These are phyloP conservation scores for Phaeotremella fagi DNA, from an alignment of 768 basidiomycete genomes.

Conservation along the genomic window DNA sequence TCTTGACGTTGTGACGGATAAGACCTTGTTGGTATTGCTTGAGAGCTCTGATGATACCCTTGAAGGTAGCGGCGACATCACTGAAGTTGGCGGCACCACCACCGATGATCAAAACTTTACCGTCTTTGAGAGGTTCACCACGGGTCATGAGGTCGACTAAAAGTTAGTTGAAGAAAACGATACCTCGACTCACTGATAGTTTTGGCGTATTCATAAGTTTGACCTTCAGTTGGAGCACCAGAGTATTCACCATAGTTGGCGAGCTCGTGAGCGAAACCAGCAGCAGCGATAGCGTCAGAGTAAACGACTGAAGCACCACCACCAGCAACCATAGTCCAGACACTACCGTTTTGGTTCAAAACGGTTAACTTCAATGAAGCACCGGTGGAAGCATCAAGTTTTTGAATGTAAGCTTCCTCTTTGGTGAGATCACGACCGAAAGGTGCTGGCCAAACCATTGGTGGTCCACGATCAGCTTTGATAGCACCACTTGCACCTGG, in stretches of 20 bases:
- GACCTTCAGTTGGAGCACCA: slow-evolving; percentile 94
- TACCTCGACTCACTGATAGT: slow-evolving; percentile 71
- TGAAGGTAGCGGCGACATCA: slow-evolving; percentile 98
- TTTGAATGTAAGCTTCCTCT: slow-evolving; percentile 99
- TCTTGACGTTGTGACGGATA: slow-evolving; percentile 77
- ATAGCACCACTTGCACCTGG: slow-evolving; percentile 55
- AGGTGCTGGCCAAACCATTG: slow-evolving; percentile 80
- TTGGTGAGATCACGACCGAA: slow-evolving; percentile 97
- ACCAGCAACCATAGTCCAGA: slow-evolving; percentile 99
- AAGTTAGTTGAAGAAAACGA: background rate
- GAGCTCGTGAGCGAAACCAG: slow-evolving; percentile 93
- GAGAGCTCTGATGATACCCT: slow-evolving; percentile 96
- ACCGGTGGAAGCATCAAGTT: slow-evolving; percentile 93
- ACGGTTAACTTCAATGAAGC: slow-evolving; percentile 98
- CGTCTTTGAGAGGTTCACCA: slow-evolving; percentile 68
- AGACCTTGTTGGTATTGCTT: slow-evolving; percentile 86
- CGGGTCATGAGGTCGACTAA: slow-evolving; percentile 90
- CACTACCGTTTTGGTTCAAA: slow-evolving; percentile 84
- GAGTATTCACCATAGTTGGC: slow-evolving; percentile 99
- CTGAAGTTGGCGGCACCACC: slow-evolving; percentile 99
- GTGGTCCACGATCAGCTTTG: slow-evolving; percentile 85
- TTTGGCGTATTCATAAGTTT: slow-evolving; percentile 99
- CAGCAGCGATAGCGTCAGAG: slow-evolving; percentile 74
- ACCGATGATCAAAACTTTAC: slow-evolving; percentile 99
- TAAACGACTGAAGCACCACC: slow-evolving; percentile 55